Evolutionary conservation across 139 green algal species (phyloP).

Genomic region (Picochlorum sp.): DNA sequence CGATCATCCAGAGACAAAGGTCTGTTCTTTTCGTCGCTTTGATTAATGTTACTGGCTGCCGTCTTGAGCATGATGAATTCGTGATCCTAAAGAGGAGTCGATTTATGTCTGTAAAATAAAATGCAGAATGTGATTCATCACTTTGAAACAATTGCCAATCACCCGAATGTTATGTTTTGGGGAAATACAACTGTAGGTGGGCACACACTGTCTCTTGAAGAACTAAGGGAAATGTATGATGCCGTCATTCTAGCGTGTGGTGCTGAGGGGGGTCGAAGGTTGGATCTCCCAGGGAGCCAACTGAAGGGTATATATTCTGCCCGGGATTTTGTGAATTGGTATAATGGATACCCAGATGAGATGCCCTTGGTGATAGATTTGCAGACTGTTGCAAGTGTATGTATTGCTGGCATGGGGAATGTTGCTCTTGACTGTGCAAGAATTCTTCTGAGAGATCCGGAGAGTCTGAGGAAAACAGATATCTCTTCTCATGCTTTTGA

Average conservation of each 20-base stretch:
- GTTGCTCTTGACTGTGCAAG: slow-evolving; percentile 91
- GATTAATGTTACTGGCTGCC: background rate
- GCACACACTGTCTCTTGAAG: slow-evolving; percentile 19
- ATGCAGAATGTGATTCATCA: slow-evolving; percentile 76
- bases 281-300: slow-evolving; percentile 70
- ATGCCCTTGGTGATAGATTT: slow-evolving; percentile 45
- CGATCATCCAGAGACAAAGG: slow-evolving; percentile 90
- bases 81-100: no score
- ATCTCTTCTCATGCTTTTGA: slow-evolving; percentile 59
- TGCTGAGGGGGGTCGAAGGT: slow-evolving; percentile 67
- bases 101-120: no score
- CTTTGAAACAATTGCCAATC: slow-evolving; percentile 45
- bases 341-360: slow-evolving; percentile 87
- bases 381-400: slow-evolving; percentile 33
- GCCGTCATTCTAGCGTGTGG: slow-evolving; percentile 81
- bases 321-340: slow-evolving; percentile 96
- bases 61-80: background rate
- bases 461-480: slow-evolving; percentile 66
- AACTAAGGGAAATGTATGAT: slow-evolving; percentile 65
- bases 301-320: slow-evolving; percentile 59
- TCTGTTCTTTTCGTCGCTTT: slow-evolving; percentile 5
- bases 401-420: slow-evolving; percentile 73
- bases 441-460: slow-evolving; percentile 55
- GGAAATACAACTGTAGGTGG: slow-evolving; percentile 68
- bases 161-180: slow-evolving; percentile 47